A percentile compares a stretch with the other conserved stretches of the same genome.
Evolutionary conservation across 1,284 basidiomycete genomes (phyloP).

Genomic region (Apiotrichum porosum): DNA sequence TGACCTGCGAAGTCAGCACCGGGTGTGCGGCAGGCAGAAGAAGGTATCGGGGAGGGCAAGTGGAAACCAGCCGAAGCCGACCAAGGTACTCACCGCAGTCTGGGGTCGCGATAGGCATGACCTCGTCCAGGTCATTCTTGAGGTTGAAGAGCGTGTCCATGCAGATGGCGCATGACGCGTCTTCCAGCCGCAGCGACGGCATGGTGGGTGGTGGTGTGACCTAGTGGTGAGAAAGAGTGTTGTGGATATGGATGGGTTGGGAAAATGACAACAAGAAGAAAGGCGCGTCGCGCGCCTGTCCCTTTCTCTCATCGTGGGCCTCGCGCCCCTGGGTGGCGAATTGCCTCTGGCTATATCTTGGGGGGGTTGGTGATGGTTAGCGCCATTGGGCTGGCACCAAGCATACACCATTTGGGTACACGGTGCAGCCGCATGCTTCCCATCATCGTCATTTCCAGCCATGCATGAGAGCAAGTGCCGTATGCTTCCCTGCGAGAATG

Average conservation of each 20-base stretch:
- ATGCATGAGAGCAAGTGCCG: no score
- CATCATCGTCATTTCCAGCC: no score
- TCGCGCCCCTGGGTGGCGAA: no score
- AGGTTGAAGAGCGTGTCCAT: slow-evolving; percentile 37
- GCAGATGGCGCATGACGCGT: slow-evolving; percentile 38
- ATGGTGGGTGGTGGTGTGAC: not conserved
- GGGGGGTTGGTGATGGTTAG: no score
- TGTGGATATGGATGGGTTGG: not conserved
- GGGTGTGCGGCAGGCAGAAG: not conserved
- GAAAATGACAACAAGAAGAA: not conserved
- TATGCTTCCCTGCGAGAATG: no score
- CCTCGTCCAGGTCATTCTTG: slow-evolving; percentile 36
- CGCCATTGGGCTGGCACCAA: no score
- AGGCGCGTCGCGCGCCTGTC: slow-evolving; percentile 17
- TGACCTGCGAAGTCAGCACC: slow-evolving; percentile 28
- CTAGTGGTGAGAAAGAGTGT: not conserved
- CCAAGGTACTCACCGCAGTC: slow-evolving; percentile 45
- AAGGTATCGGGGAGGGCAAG: no score
- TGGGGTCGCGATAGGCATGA: slow-evolving; percentile 29
- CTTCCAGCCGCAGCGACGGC: slow-evolving; percentile 10
- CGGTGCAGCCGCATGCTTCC: no score
- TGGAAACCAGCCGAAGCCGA: not conserved
- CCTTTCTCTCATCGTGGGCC: no score
- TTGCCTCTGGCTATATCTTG: no score
- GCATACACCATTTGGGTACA: no score